These are phyloP conservation scores for Cucumis cinereus DNA, from an alignment of 306 rosid species.

Conservation along the genomic window DNA sequence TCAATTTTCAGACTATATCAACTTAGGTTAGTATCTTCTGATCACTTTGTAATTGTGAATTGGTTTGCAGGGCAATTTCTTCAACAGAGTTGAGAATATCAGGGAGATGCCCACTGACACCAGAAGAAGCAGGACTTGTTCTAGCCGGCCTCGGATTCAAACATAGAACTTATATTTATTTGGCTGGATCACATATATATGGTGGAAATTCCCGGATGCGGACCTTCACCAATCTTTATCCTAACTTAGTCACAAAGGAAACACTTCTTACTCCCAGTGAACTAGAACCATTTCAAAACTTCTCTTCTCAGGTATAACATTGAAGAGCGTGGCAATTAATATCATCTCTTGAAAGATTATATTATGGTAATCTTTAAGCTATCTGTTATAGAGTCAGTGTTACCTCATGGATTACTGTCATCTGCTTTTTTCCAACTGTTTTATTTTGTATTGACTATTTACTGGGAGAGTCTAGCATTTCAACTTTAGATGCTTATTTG, in stretches of 20 bases:
- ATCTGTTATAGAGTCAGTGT: not conserved
- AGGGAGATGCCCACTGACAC: constrained; percentile 91
- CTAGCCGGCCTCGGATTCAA: constrained; percentile 77
- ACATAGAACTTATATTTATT: constrained; percentile 52
- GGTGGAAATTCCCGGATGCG: constrained; percentile 65
- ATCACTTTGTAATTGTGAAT: constrained; percentile 1
- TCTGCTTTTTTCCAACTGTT: not conserved
- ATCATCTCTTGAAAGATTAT: not conserved
- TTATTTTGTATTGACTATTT: not conserved
- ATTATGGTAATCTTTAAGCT: not conserved
- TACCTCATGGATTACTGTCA: not conserved
- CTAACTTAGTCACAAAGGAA: constrained; percentile 83
- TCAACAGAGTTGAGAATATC: constrained; percentile 47
- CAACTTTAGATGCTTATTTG: not conserved
- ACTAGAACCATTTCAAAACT: constrained; percentile 73
- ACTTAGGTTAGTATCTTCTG: constrained; percentile 2
- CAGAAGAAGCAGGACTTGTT: constrained; percentile 94
- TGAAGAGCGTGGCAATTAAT: not conserved
- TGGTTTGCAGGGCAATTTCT: constrained; percentile 32
- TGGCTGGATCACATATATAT: constrained; percentile 80
- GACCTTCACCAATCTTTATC: constrained; percentile 67
- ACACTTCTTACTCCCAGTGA: constrained; percentile 53
- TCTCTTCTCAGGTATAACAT: constrained; percentile 67
- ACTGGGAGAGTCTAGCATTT: not conserved
- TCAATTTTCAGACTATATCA: not conserved